These are phyloP conservation scores for Phytophthora pluvialis DNA, from an alignment of 352 stramenopile species.

Conservation along the genomic window DNA sequence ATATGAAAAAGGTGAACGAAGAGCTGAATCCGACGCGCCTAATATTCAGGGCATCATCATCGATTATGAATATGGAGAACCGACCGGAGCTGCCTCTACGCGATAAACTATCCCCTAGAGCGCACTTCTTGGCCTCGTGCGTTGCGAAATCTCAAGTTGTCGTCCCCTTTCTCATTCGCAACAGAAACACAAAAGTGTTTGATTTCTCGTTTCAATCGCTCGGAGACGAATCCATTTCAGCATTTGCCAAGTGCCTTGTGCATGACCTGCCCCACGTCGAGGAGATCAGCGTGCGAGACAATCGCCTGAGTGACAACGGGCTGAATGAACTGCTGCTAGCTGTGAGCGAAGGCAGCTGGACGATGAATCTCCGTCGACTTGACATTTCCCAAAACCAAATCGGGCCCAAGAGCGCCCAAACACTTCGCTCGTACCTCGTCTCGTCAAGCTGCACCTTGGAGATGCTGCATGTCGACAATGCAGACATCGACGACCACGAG, in stretches of 20 bases:
- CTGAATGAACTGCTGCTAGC: constrained; percentile 64
- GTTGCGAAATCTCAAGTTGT: constrained; percentile 58
- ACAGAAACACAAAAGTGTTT: constrained; percentile 68
- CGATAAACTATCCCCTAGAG: constrained; percentile 69
- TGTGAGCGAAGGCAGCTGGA: constrained; percentile 56
- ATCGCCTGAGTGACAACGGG: constrained; percentile 83
- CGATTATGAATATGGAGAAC: constrained; percentile 22
- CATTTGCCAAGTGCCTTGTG: constrained; percentile 67
- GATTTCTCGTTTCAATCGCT: constrained; percentile 88
- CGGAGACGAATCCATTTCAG: constrained; percentile 66
- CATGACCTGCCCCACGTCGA: constrained; percentile 70
- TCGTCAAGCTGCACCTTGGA: constrained; percentile 66
- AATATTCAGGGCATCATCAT: constrained; percentile 7
- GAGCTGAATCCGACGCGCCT: constrained; percentile 33
- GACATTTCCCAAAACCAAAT: constrained; percentile 84
- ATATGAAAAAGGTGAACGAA: constrained; percentile 48
- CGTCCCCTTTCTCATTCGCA: constrained; percentile 69
- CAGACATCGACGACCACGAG: constrained; percentile 90
- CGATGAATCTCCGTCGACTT: constrained; percentile 55
- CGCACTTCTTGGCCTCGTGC: constrained; percentile 63
- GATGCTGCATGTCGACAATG: constrained; percentile 76
- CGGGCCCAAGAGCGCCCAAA: constrained; percentile 61
- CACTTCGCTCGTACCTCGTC: constrained; percentile 60
- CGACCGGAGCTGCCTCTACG: constrained; percentile 22
- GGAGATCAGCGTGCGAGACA: constrained; percentile 88